Evolutionary conservation across 2,329 filamentous ascomycete genomes (phyloP).

Genomic region (Beauveria brongniartii): DNA sequence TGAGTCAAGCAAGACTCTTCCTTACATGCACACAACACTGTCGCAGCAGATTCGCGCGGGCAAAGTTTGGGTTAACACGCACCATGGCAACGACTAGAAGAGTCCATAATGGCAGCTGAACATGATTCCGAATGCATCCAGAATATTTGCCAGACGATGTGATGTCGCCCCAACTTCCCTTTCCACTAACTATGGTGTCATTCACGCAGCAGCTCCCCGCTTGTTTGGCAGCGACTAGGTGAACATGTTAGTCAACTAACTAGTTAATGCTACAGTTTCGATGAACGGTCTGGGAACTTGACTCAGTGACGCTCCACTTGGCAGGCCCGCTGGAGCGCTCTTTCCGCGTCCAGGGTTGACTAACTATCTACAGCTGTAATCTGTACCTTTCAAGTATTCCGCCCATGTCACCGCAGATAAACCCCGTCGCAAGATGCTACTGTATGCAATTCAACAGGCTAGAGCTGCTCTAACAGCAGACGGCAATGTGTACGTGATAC

Average conservation of each 20-base stretch:
- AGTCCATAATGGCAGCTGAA: slow-evolving; percentile 38
- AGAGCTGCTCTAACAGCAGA: neutral
- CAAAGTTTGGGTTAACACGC: slow-evolving; percentile 49
- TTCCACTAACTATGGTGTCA: neutral
- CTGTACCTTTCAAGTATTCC: too few species aligned
- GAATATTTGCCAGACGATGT: neutral
- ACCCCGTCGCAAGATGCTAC: neutral
- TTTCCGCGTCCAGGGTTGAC: too few species aligned
- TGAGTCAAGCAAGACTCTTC: neutral
- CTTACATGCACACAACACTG: slow-evolving; percentile 22
- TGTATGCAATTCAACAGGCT: neutral
- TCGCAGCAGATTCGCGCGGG: slow-evolving; percentile 63
- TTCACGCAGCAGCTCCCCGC: neutral
- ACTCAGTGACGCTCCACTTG: too few species aligned
- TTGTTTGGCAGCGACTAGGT: neutral
- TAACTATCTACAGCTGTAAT: too few species aligned
- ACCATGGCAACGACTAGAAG: slow-evolving; percentile 65
- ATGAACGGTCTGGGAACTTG: too few species aligned
- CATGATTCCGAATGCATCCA: neutral
- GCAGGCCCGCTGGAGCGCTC: too few species aligned
- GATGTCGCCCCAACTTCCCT: neutral
- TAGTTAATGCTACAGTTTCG: too few species aligned
- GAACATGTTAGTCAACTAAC: too few species aligned
- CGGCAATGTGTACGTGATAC: neutral
- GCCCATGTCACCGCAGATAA: neutral